Conservation (phyloP, 257 asterid species). For the Orobanche coerulescens region DNA sequence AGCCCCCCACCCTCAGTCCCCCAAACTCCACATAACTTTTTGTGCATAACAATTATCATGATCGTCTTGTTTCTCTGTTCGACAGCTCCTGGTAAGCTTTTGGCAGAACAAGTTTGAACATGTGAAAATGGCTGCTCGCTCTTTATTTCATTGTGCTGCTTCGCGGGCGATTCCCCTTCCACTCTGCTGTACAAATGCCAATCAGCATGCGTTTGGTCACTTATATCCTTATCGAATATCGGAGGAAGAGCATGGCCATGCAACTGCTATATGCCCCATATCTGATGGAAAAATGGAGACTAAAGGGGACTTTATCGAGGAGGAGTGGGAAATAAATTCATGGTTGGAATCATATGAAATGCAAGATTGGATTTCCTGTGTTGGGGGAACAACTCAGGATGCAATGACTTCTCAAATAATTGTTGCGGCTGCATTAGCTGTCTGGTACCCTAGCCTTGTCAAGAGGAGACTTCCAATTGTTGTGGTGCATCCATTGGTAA, state of each 20-base stretch:
- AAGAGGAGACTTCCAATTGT: conserved; percentile 51
- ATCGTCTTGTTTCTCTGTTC: conserved; percentile 19
- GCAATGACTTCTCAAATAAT: conserved; percentile 93
- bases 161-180: conserved; percentile 87
- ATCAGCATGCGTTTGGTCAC: conserved; percentile 24
- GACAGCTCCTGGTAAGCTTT: conserved; percentile 90
- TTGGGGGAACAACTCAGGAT: conserved; percentile 87
- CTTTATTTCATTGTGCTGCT: conserved; percentile 96
- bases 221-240: conserved; percentile 28
- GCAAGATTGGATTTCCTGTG: conserved; percentile 91
- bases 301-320: conserved; percentile 34
- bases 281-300: conserved; percentile 29
- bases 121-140: conserved; percentile 95
- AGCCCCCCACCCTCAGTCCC: neutral
- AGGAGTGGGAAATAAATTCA: conserved; percentile 55
- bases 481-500: conserved; percentile 69
- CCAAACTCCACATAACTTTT: conserved; percentile 3
- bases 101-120: conserved; percentile 95
- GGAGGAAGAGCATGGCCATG: conserved; percentile 30
- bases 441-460: conserved; percentile 95
- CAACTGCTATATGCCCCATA: conserved; percentile 20
- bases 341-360: conserved; percentile 89
- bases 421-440: conserved; percentile 91
- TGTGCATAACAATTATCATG: conserved; percentile 12
- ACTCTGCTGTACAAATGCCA: conserved; percentile 36